Conservation (phyloP, 306 rosid species). For the Dryas alaskensis region DNA sequence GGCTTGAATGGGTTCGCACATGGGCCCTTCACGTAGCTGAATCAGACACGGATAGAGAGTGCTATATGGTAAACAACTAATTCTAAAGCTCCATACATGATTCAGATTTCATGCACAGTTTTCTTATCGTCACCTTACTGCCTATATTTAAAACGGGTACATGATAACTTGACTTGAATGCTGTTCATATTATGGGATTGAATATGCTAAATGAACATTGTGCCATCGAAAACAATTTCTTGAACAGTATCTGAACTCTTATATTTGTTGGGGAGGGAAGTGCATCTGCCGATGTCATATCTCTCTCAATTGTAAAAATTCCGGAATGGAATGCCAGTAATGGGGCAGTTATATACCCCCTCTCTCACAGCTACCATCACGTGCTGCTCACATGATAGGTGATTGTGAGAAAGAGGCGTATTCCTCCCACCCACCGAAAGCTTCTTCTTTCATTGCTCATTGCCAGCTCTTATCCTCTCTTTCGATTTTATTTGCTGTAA, state of each 20-base stretch:
- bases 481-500: constrained; percentile 6
- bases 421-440: neutral
- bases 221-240: neutral
- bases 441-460: neutral
- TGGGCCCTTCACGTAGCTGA: constrained; percentile 76
- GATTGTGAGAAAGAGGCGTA: no score
- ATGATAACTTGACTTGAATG: neutral
- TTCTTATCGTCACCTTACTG: constrained; percentile 12
- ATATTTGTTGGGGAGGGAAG: no score
- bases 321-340: no score
- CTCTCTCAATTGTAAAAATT: no score
- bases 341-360: no score
- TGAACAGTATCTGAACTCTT: neutral
- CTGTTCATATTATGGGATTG: neutral
- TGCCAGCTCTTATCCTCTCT: neutral
- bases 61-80: constrained; percentile 68
- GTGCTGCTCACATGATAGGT: no score
- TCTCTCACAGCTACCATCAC: no score
- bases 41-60: constrained; percentile 81
- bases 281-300: no score
- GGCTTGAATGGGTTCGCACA: constrained; percentile 94
- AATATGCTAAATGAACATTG: no score
- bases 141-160: neutral
- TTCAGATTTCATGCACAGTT: constrained; percentile 20
- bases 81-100: constrained; percentile 23